Conservation (phyloP, 2,329 filamentous ascomycete species). For the Talaromyces sp. region DNA sequence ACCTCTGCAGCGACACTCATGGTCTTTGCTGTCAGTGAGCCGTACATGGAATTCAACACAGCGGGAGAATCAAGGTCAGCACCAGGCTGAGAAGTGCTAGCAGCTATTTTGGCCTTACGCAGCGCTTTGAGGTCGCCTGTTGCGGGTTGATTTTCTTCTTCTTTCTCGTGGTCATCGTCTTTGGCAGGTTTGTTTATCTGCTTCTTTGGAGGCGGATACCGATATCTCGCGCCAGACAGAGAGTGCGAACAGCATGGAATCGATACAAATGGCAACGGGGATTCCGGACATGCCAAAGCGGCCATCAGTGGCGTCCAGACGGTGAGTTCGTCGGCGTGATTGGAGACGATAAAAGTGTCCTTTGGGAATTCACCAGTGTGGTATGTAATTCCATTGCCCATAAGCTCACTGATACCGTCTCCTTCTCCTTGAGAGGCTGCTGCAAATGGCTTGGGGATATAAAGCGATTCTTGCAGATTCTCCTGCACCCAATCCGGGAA, state of each 20-base stretch:
- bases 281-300: slow-evolving; percentile 48
- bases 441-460: slow-evolving; percentile 52
- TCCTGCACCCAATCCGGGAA: slow-evolving; percentile 53
- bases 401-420: neutral
- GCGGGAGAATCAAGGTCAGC: slow-evolving; percentile 13
- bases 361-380: slow-evolving; percentile 60
- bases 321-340: slow-evolving; percentile 94
- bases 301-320: slow-evolving; percentile 92
- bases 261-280: slow-evolving; percentile 74
- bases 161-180: slow-evolving; percentile 5
- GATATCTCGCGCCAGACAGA: slow-evolving; percentile 67
- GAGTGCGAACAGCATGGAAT: slow-evolving; percentile 95
- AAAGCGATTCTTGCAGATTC: slow-evolving; percentile 54
- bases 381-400: slow-evolving; percentile 12
- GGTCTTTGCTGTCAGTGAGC: slow-evolving; percentile 76
- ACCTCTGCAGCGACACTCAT: slow-evolving; percentile 63
- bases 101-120: slow-evolving; percentile 29
- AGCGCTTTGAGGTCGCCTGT: slow-evolving; percentile 38
- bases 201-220: slow-evolving; percentile 41
- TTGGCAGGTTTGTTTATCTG: slow-evolving; percentile 20
- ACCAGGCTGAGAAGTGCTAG: slow-evolving; percentile 13
- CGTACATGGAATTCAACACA: slow-evolving; percentile 64
- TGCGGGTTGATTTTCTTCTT: slow-evolving; percentile 22
- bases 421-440: slow-evolving; percentile 8
- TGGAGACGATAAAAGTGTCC: slow-evolving; percentile 88